phyloP scores from a whole-genome alignment of 306 rosid genomes.

The Betula pendula region DNA sequence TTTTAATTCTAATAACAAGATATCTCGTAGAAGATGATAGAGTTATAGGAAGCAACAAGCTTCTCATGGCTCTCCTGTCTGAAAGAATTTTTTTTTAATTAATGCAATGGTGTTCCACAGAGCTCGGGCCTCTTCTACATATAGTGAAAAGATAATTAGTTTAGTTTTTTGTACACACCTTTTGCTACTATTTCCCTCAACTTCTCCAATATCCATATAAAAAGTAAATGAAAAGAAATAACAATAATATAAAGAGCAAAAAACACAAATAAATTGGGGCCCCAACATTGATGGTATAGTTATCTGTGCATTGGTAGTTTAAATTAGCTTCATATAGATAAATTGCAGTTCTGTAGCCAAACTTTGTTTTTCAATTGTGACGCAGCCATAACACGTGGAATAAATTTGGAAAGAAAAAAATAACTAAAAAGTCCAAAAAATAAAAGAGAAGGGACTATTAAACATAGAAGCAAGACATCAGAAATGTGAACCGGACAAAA shows the following conservation, averaged over 20 bases:
- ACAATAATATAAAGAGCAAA: background rate
- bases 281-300: background rate
- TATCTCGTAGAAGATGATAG: background rate
- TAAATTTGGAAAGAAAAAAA: background rate
- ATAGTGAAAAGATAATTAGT: background rate
- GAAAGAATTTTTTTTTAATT: background rate
- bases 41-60: slow-evolving; percentile 9
- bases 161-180: background rate
- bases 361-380: background rate
- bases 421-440: background rate
- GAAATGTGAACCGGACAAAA: slow-evolving; percentile 1
- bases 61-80: background rate
- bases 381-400: background rate
- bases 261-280: background rate
- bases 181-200: background rate
- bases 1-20: background rate
- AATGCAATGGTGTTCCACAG: background rate
- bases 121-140: background rate
- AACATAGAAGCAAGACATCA: background rate
- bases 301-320: background rate
- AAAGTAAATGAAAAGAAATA: background rate
- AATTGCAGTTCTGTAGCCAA: slow-evolving; percentile 5
- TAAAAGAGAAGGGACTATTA: background rate
- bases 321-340: slow-evolving; percentile 1
- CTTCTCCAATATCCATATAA: background rate